Conservation (phyloP, 192 early-diverging fungal genomes). For the Backusella liffmaniae region DNA sequence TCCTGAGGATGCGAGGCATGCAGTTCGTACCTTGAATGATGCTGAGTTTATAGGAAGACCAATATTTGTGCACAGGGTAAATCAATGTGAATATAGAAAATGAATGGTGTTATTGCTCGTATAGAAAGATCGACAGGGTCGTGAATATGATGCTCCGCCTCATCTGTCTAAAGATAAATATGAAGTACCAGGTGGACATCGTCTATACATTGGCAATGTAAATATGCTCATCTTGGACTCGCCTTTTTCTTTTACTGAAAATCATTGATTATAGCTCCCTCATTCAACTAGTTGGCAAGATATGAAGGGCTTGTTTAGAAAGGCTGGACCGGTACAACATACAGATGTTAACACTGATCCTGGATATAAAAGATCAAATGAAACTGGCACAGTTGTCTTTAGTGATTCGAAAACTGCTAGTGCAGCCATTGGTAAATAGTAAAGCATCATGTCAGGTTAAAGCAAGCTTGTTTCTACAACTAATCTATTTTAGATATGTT, state of each 20-base stretch:
- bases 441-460: neutral
- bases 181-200: conserved; percentile 44
- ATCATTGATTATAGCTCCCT: conserved; percentile 55
- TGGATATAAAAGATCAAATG: conserved; percentile 63
- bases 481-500: conserved; percentile 61
- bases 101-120: neutral
- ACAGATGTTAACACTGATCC: conserved; percentile 66
- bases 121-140: conserved; percentile 44
- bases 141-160: conserved; percentile 53
- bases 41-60: conserved; percentile 67
- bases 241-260: neutral
- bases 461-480: neutral
- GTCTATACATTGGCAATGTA: conserved; percentile 67
- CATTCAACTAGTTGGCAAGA: conserved; percentile 83
- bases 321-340: conserved; percentile 64
- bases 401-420: conserved; percentile 62
- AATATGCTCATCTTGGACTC: conserved; percentile 13
- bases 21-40: conserved; percentile 69
- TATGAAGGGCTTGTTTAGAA: conserved; percentile 81
- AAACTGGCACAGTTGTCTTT: conserved; percentile 74
- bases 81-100: neutral
- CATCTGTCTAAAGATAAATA: conserved; percentile 19
- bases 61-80: conserved; percentile 77
- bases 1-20: conserved; percentile 73
- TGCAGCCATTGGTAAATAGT: conserved; percentile 67